A percentile compares a stretch with the other conserved stretches of the same genome.
Conservation (phyloP, 2,329 filamentous ascomycete species). For the Calonectria montana region DNA sequence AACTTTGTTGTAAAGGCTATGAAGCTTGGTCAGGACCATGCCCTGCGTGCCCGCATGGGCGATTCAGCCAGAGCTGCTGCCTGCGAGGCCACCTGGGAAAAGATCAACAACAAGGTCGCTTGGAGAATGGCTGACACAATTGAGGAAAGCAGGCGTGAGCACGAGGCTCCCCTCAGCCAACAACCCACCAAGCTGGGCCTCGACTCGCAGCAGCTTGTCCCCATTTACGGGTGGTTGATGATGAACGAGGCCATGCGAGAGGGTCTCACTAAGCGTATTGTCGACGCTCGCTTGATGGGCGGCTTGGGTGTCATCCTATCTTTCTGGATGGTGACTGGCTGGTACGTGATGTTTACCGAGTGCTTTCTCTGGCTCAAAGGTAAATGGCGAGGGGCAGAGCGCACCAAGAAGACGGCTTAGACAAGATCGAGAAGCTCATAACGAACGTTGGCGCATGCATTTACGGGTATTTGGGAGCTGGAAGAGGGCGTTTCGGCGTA, state of each 20-base stretch:
- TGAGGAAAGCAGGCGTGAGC: constrained; percentile 54
- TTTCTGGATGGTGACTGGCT: constrained; percentile 61
- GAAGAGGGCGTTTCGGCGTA: constrained; percentile 14
- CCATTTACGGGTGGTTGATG: constrained; percentile 58
- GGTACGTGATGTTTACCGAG: constrained; percentile 63
- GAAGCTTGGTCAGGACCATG: constrained; percentile 58
- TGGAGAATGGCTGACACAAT: constrained; percentile 70
- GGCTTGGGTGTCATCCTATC: constrained; percentile 59
- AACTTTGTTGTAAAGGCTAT: constrained; percentile 67
- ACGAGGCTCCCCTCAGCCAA: constrained; percentile 24
- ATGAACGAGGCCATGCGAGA: constrained; percentile 54
- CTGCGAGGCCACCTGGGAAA: constrained; percentile 75
- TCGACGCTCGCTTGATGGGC: constrained; percentile 57
- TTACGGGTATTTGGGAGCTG: constrained; percentile 12
- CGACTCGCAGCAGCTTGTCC: constrained; percentile 48
- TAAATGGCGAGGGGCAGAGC: constrained; percentile 44
- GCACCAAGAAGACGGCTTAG: constrained; percentile 33
- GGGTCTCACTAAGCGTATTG: constrained; percentile 49
- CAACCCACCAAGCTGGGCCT: constrained; percentile 28
- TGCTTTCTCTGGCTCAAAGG: constrained; percentile 53
- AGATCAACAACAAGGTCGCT: constrained; percentile 77
- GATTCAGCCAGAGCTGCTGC: constrained; percentile 65
- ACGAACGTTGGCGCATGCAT: constrained; percentile 13
- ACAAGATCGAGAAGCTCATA: not conserved
- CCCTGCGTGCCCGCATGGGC: constrained; percentile 59